Evolutionary conservation across 2,329 filamentous ascomycete species (phyloP), one percentile per base, ranked within the genome.

Genomic region (Chaetomium strumarium): DNA sequence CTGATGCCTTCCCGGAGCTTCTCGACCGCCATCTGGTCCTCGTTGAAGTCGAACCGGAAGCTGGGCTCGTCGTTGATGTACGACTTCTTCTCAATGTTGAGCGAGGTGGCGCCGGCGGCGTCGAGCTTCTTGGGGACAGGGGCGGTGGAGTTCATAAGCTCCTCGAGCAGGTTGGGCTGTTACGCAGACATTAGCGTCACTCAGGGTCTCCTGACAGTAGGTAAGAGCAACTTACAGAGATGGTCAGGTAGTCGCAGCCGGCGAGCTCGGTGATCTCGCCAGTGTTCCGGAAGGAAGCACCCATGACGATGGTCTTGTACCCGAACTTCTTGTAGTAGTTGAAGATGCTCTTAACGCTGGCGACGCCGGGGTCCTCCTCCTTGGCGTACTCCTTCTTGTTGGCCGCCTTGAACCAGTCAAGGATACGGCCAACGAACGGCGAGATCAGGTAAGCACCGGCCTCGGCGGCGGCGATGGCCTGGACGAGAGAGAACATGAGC

Each of bases 321-420:
- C 88, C 90, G 73, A 78, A 89, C 83, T 97, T 97, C 89, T 99
- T 99, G 87, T 99, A 99, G 88, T 99, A 99, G 84, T 99, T 93
- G 85, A 86, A 99, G 79, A 99, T 99, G 73, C 67, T 70, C 81
- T 92, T 81, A 69, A 99, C 93, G 62, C 87, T 92, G 78, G 89
- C 82, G 74, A 99, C 93, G 79, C 93, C 93, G 53, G 93, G 93
- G 79, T 99, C 93, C 72, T 95, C 88, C 74, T 88, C 77, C 72
- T 90, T 82, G 70, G 79, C 68, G 84, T 91, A 99, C 63, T 93
- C 88, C 83, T 95, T 91, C 85, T 95, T 95, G 73, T 84, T 88
- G 65, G 84, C 78, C 55, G 89, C 89, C 89, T 99, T 99, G 88
- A 86, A 96, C 92, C 92, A 99, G 78, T 99, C 93, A 64, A 99